Evolutionary conservation across 2,329 filamentous ascomycete genomes (phyloP), one percentile per base, ranked within the genome.

Genomic region (Tolypocladium paradoxum): DNA sequence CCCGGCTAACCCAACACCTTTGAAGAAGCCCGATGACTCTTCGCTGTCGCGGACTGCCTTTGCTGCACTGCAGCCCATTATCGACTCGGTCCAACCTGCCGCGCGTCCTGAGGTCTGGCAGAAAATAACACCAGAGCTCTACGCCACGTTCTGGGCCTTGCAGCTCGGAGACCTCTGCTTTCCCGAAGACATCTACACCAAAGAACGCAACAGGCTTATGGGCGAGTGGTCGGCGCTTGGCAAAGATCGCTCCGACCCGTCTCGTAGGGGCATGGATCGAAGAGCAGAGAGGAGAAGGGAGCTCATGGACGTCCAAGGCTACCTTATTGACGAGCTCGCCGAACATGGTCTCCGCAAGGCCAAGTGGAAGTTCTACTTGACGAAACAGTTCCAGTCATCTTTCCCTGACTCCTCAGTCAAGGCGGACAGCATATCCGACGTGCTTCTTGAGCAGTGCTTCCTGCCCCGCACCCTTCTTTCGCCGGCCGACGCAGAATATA

Each of bases 71-170:
- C 83, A 87, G 57, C 83, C 84, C 6, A 73, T 96, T 20, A 85
- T 91, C 54, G 79, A 86, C 9, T 77, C 83, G 33, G 78, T 96
- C 20, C 79, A 81, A 55, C 71, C 74, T 6, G 73, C 79, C 0
- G 66, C 89, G 12, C 80, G 87, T 1, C 69, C 79, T 2, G 77
- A 82, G 8, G 79, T 83, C 6, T 90, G 85, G 76, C 74, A 81
- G 12, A 81, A 81, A 49, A 79, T 96, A 50, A 90, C 83, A 45
- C 77, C 90, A 0, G 83, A 88, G 33, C 92, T 96, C 66, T 96
- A 90, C 63, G 82, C 88, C 45, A 88, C 87, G 0, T 99, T 99
- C 70, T 99, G 93, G 93, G 85, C 91, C 50, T 76, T 96, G 14
- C 85, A 90, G 31, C 78, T 95, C 3, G 84, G 87, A 47, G 92